Percentiles rank a stretch among this genome's conserved stretches.
Conservation (phyloP, 2,329 filamentous ascomycete genomes). For the Colletotrichum viniferum region DNA sequence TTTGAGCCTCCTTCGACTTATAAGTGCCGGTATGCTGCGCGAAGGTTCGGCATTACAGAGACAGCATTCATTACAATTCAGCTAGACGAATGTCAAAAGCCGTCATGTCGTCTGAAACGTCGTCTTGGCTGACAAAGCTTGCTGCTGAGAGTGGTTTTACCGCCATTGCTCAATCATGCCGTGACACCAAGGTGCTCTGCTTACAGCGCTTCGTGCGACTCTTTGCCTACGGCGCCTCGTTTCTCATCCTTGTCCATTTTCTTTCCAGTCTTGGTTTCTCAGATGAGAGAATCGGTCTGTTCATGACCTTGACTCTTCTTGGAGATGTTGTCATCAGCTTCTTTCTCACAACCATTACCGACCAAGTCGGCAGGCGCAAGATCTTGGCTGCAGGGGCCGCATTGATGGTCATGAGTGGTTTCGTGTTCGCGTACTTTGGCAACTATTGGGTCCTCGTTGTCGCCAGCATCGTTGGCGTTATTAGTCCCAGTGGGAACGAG, state of each 20-base stretch:
- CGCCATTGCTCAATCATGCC: slow-evolving; percentile 42
- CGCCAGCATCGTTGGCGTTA: slow-evolving; percentile 65
- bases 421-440: slow-evolving; percentile 55
- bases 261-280: slow-evolving; percentile 55
- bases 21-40: background rate
- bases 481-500: slow-evolving; percentile 66
- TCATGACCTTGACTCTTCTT: slow-evolving; percentile 68
- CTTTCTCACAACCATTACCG: slow-evolving; percentile 61
- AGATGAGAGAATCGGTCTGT: slow-evolving; percentile 60
- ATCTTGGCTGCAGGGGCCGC: slow-evolving; percentile 59
- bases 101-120: background rate
- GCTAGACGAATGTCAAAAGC: background rate
- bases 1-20: background rate
- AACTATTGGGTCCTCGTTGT: slow-evolving; percentile 63
- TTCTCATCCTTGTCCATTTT: slow-evolving; percentile 61
- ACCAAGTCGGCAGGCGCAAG: slow-evolving; percentile 57
- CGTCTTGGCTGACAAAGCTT: slow-evolving; percentile 5
- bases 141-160: slow-evolving; percentile 48
- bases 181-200: slow-evolving; percentile 62
- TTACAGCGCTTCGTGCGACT: slow-evolving; percentile 64
- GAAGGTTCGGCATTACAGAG: background rate
- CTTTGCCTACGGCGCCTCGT: slow-evolving; percentile 65
- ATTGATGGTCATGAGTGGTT: slow-evolving; percentile 60
- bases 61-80: background rate
- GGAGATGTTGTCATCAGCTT: slow-evolving; percentile 66